Evolutionary conservation across 78 protist genomes (phyloP), one percentile per base, ranked within the genome.

Genomic region (slime mould (Dictyostelium discoideum)): DNA sequence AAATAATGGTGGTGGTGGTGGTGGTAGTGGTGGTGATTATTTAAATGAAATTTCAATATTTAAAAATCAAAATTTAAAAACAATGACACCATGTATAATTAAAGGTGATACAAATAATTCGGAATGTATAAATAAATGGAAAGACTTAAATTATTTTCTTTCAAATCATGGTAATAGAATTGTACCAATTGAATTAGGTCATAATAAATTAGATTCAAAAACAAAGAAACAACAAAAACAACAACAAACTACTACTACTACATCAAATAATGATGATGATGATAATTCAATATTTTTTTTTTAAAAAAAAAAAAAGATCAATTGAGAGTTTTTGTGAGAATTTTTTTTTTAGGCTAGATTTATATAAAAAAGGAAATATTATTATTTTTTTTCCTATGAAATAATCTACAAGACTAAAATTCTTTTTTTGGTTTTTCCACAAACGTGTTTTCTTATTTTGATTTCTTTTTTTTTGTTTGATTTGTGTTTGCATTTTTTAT

Each of bases 71-170:
- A 20, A 82, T 87, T 74, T 63, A 50, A n/a, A 37, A 26, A 37
- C 7, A 67, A 20, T 9, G 11, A 74, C 11, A 74, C 93, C 93
- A 32, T 57, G 76, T 48, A 26, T 87, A 5, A 87, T 87, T 14
- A 87, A 48, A 85, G 63, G 44, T 87, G 86, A 87, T 69, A 29
- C 85, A 9, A 65, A 3, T 9, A n/a, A 72, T 24, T 87, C 84
- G 93, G 29, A 22, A 26, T 57, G 83, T 44, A 87, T 87, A 16
- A 72, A 87, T 13, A 60, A 74, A 67, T 87, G 93, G 93, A 87
- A 74, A 46, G 84, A 87, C 48, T 81, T 87, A 67, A 87, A 81
- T 16, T 87, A 74, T 39, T 87, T 87, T 29, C 13, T 76, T 20
- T 26, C 24, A 9, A 81, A 63, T 14, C 29, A 74, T 87, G 82